Conservation (phyloP, 2,329 filamentous ascomycete species). For the Aciculosporium take region DNA sequence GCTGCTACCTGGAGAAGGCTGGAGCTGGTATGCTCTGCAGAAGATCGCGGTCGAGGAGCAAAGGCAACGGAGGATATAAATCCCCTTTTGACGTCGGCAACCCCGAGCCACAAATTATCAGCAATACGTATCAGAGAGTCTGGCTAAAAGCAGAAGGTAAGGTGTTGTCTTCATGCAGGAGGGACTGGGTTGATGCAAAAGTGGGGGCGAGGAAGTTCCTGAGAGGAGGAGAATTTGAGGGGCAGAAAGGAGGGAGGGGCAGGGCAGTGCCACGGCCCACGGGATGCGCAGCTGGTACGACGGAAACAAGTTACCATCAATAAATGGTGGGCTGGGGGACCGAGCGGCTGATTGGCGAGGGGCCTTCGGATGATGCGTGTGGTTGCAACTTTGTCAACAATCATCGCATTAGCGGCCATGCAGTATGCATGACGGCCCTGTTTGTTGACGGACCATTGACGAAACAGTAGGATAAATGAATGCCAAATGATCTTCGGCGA, state of each 20-base stretch:
- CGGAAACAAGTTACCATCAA: too few relatives aligned
- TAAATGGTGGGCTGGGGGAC: too few relatives aligned
- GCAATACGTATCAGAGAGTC: neutral
- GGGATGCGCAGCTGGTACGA: too few relatives aligned
- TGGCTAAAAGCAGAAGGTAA: slow-evolving; percentile 6
- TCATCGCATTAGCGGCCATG: neutral
- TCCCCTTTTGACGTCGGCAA: neutral
- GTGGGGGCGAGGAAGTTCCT: neutral
- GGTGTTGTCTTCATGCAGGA: slow-evolving; percentile 1
- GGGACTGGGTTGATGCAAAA: neutral
- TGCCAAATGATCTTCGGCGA: neutral
- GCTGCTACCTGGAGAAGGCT: neutral
- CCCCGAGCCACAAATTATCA: slow-evolving; percentile 1
- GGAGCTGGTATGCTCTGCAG: neutral
- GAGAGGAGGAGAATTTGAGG: neutral
- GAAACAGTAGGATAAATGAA: neutral
- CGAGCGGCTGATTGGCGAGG: too few relatives aligned
- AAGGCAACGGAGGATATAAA: slow-evolving; percentile 1
- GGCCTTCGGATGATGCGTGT: too few relatives aligned
- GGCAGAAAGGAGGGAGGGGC: neutral
- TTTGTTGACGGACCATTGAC: neutral
- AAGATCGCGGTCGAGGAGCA: neutral
- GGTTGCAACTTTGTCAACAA: neutral
- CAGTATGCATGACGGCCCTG: neutral
- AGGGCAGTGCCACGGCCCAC: neutral